Conservation (phyloP, 2,329 filamentous ascomycete genomes). For the Calonectria leucothoes region DNA sequence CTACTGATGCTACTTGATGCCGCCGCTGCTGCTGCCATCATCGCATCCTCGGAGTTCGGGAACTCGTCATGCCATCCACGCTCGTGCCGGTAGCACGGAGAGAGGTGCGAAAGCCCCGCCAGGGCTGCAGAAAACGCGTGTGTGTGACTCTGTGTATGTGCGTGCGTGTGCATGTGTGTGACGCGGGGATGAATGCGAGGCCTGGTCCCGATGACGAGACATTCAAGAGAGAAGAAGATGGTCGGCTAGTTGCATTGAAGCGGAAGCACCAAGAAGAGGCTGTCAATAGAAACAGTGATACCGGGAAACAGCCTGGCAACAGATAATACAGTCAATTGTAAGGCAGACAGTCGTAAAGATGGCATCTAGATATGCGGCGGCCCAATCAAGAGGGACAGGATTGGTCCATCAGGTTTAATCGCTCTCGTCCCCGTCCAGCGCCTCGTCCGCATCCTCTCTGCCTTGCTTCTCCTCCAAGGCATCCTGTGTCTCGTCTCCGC, state of each 20-base stretch:
- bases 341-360: not conserved
- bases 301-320: not conserved
- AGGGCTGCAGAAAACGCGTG: not conserved
- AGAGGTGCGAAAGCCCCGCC: not conserved
- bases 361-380: not conserved
- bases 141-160: too few relatives aligned
- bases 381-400: not conserved
- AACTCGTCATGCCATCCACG: not conserved
- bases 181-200: not conserved
- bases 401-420: slow-evolving; percentile 52
- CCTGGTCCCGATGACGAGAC: not conserved
- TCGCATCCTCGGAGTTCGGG: not conserved
- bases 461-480: slow-evolving; percentile 61
- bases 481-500: slow-evolving; percentile 66
- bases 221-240: not conserved
- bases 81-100: not conserved
- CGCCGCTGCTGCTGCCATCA: too few relatives aligned
- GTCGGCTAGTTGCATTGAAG: not conserved
- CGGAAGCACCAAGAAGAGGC: not conserved
- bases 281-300: not conserved
- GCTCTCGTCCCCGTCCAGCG: slow-evolving; percentile 71
- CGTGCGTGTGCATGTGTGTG: too few relatives aligned
- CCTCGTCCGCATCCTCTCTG: slow-evolving; percentile 68
- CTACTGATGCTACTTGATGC: not conserved
- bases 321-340: not conserved